Percentiles rank a stretch among this genome's conserved stretches.
Evolutionary conservation across 2,329 filamentous ascomycete genomes (phyloP).

Genomic region (Talaromyces funiculosus): DNA sequence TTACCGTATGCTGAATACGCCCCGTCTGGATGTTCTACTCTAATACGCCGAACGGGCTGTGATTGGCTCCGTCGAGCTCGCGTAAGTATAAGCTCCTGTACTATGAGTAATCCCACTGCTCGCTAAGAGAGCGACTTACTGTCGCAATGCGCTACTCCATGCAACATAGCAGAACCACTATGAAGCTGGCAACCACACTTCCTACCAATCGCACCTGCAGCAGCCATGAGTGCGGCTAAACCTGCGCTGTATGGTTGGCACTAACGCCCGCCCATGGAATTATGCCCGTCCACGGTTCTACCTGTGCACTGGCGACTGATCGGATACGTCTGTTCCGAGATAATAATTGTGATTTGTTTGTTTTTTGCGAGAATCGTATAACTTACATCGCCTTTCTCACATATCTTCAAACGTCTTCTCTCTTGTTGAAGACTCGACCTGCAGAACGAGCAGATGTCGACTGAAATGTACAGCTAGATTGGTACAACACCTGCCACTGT

Average conservation of each 20-base stretch:
- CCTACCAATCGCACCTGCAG: background rate
- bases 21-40: no score
- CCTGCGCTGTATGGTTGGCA: background rate
- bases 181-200: background rate
- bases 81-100: no score
- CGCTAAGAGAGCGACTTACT: background rate
- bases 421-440: background rate
- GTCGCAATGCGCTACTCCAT: background rate
- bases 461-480: background rate
- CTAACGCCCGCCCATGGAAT: background rate
- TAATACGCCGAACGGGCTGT: slow-evolving; percentile 3
- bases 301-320: background rate
- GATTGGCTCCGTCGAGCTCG: background rate
- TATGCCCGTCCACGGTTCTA: background rate
- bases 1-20: no score
- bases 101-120: no score
- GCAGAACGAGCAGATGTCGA: background rate
- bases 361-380: background rate
- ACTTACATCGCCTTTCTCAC: background rate
- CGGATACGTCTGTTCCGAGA: background rate
- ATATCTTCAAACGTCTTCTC: background rate
- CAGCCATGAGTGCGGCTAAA: background rate
- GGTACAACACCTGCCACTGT: background rate
- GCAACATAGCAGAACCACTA: background rate
- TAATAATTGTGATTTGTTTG: background rate